Conservation (phyloP, 495 filamentous ascomycete genomes). For the Hapsidospora chrysogenum region DNA sequence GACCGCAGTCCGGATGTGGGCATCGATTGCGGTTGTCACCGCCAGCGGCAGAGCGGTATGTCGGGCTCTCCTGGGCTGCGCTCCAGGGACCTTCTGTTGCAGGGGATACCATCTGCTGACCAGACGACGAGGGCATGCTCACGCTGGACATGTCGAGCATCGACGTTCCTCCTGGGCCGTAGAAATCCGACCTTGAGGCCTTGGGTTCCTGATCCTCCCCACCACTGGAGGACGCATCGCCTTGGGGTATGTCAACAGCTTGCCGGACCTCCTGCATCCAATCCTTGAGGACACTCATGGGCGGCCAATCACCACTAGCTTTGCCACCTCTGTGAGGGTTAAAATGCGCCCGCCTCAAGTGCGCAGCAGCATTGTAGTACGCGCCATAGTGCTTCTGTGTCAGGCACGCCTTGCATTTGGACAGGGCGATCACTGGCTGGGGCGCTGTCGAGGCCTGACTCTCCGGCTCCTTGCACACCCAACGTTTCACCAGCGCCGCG, state of each 20-base stretch:
- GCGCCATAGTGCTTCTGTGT: slow-evolving; percentile 71
- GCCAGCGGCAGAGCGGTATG: slow-evolving; percentile 4
- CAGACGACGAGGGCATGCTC: slow-evolving; percentile 38
- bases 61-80: not conserved
- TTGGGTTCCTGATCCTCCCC: slow-evolving; percentile 23
- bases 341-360: slow-evolving; percentile 83
- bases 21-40: slow-evolving; percentile 54
- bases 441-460: slow-evolving; percentile 20
- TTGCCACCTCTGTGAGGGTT: slow-evolving; percentile 62
- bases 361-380: slow-evolving; percentile 96
- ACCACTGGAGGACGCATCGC: slow-evolving; percentile 17
- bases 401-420: slow-evolving; percentile 77
- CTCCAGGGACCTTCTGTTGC: not conserved
- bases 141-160: slow-evolving; percentile 23
- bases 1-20: slow-evolving; percentile 69
- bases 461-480: slow-evolving; percentile 45
- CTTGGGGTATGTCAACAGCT: slow-evolving; percentile 15
- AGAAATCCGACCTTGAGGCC: slow-evolving; percentile 17
- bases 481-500: slow-evolving; percentile 54
- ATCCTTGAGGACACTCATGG: slow-evolving; percentile 68
- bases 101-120: slow-evolving; percentile 22
- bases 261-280: slow-evolving; percentile 68
- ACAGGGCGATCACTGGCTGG: slow-evolving; percentile 48
- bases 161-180: slow-evolving; percentile 21
- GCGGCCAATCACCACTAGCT: slow-evolving; percentile 68